These are phyloP conservation scores for Cladosporium sp. DNA, from an alignment of 2,329 filamentous ascomycete species.

Conservation along the genomic window DNA sequence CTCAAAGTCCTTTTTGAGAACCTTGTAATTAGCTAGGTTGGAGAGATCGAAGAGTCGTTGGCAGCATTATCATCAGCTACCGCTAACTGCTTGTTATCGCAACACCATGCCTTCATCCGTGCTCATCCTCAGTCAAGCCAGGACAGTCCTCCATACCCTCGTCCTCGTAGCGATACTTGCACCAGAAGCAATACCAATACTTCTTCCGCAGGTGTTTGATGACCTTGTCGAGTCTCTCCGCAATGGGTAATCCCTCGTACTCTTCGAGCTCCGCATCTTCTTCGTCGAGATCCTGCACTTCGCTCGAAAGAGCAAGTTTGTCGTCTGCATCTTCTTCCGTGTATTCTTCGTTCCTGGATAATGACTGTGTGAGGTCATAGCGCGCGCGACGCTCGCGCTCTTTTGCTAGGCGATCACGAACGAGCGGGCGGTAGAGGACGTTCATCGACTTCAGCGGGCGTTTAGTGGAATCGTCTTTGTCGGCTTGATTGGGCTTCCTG, in stretches of 20 bases:
- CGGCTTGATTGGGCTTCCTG: conserved; percentile 11
- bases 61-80: not conserved
- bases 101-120: conserved; percentile 52
- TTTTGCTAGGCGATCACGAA: conserved; percentile 67
- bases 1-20: conserved; percentile 54
- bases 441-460: conserved; percentile 60
- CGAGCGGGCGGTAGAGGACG: conserved; percentile 75
- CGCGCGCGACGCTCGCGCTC: conserved; percentile 67
- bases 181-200: conserved; percentile 93
- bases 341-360: conserved; percentile 46
- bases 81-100: not conserved
- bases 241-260: conserved; percentile 69
- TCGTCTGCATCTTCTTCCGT: conserved; percentile 72
- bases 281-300: conserved; percentile 68
- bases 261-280: conserved; percentile 78
- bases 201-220: conserved; percentile 69
- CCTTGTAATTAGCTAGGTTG: conserved; percentile 17
- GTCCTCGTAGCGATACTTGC: conserved; percentile 79
- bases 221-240: conserved; percentile 66
- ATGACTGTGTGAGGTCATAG: conserved; percentile 65
- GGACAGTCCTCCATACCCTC: conserved; percentile 82
- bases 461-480: conserved; percentile 9
- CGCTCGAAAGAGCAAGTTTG: conserved; percentile 63
- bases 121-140: conserved; percentile 81
- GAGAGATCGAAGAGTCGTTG: not conserved